Base-by-base conservation (phyloP, 2,329 filamentous ascomycete genomes). In the Diaporthe citri region DNA sequence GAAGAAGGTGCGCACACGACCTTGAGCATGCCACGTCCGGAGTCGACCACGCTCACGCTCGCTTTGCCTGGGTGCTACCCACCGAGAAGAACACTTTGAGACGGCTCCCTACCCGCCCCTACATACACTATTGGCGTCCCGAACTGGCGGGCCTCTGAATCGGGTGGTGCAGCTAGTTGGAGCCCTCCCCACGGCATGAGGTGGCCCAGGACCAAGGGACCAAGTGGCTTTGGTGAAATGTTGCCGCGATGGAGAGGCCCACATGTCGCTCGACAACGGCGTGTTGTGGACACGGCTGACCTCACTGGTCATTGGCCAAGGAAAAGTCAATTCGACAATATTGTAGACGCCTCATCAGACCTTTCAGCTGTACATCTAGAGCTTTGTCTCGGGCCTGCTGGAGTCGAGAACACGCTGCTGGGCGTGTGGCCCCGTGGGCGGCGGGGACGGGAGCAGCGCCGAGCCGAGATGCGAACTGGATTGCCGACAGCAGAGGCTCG, bases 391-490 rank as follows among this genome's bases (percentile, higher is more conserved):
- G 22, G n/a, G 20, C 34, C 39, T 51, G 46, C 22, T 36, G 22
- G 46, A 4, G 13, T 51, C 25, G 17, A 36, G 31, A 10, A 8
- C 12, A 7, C 17, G 12, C 43, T 22, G n/a, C n/a, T n/a, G n/a
- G n/a, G n/a, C n/a, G n/a, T n/a, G n/a, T 7, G 36, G 12, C 41
- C 41, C 25, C 41, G 43, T n/a, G 31, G 31, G 20, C 31, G 43
- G 46, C 31, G 22, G 62, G 31, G 48, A 73, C 71, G 60, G 51
- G 59, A 69, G 31, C 60, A 69, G 60, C 39, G 51, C 71, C 60
- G 71, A 48, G 25, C 41, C 71, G 51, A 57, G 39, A 43, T 34
- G 13, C 15, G 51, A 1, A 1, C 28, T 25, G 28, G 28, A 25
- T n/a, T n/a, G 25, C 34, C 17, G 28, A 72, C 56, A 46, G 4